Conservation (phyloP, 441 rosid species). For the Viola pubescens region DNA sequence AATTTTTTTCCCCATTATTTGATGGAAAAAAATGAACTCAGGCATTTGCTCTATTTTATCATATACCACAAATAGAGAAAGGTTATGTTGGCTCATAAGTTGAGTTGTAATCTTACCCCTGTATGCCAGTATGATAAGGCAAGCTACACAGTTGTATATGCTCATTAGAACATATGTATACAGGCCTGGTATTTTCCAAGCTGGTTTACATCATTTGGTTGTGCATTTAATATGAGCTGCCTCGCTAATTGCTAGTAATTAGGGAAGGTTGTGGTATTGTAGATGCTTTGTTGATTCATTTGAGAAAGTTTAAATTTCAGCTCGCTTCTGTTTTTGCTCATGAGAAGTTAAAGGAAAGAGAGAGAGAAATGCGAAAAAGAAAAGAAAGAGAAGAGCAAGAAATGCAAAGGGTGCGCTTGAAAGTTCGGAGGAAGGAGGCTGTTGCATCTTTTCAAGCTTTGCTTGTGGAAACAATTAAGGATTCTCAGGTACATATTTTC, state of each 20-base stretch:
- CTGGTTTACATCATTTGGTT: neutral
- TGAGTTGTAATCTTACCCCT: no score
- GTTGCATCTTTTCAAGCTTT: constrained; percentile 83
- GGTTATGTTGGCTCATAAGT: no score
- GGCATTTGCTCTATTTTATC: no score
- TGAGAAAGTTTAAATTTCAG: neutral
- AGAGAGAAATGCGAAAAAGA: constrained; percentile 77
- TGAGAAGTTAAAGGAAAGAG: constrained; percentile 90
- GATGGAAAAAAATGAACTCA: no score
- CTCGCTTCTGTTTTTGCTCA: constrained; percentile 20
- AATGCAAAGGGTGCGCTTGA: constrained; percentile 82
- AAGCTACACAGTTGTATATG: no score
- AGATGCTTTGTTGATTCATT: neutral
- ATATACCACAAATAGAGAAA: no score
- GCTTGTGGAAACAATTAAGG: constrained; percentile 90
- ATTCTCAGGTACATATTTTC: constrained; percentile 59
- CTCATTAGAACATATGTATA: no score
- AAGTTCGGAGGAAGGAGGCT: constrained; percentile 88
- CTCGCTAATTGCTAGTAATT: no score
- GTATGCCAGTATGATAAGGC: no score
- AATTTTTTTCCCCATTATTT: no score
- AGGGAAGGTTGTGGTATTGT: neutral
- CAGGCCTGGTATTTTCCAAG: neutral
- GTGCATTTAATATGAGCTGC: neutral
- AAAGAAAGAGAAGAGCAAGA: constrained; percentile 96